These are phyloP conservation scores for Debaryomyces tyrocola DNA, from an alignment of 805 yeast species.

Conservation along the genomic window DNA sequence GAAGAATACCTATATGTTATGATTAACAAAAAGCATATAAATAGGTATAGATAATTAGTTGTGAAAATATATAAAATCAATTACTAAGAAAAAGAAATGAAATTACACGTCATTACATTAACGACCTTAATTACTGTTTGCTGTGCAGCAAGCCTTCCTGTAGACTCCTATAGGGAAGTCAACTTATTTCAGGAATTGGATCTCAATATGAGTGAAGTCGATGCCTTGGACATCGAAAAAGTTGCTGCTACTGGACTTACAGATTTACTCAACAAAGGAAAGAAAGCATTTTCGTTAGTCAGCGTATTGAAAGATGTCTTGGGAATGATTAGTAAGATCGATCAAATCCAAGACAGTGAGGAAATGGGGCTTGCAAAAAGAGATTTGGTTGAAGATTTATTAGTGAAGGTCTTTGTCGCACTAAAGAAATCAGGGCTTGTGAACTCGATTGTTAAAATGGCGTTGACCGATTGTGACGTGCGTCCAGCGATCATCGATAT, in stretches of 20 bases:
- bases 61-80: no score
- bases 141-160: background rate
- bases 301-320: conserved; percentile 2
- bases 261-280: background rate
- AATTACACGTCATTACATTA: background rate
- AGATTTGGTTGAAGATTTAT: conserved; percentile 15
- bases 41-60: background rate
- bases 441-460: conserved; percentile 22
- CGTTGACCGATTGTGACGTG: conserved; percentile 28
- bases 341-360: background rate
- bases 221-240: background rate
- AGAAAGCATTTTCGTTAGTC: background rate
- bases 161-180: background rate
- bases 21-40: background rate
- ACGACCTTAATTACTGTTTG: background rate
- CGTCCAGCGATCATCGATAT: conserved; percentile 23
- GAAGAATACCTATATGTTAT: no score
- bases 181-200: background rate
- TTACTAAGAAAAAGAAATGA: background rate
- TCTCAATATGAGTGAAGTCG: background rate
- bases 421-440: conserved; percentile 31
- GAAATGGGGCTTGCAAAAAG: background rate
- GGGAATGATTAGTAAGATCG: conserved; percentile 1
- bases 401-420: conserved; percentile 21
- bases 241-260: background rate